These are phyloP conservation scores for Ceratobasidium sp. DNA, from an alignment of 1,284 basidiomycete species.

Conservation along the genomic window DNA sequence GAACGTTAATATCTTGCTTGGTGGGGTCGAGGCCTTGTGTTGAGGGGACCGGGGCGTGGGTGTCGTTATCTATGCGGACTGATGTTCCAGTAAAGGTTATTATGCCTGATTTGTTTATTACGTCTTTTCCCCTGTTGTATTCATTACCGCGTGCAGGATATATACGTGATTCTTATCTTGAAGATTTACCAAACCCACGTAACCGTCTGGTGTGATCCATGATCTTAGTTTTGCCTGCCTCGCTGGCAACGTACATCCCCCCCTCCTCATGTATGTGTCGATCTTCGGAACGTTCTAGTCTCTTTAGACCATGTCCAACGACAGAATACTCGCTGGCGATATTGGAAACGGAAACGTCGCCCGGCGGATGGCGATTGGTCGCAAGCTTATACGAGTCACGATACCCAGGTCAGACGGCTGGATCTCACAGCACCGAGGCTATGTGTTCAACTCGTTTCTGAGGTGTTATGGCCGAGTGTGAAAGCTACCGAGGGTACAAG, in stretches of 20 bases:
- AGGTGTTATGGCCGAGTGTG: slow-evolving; percentile 25
- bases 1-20: slow-evolving; percentile 21
- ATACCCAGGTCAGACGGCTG: background rate
- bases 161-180: slow-evolving; percentile 16
- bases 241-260: slow-evolving; percentile 25
- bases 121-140: background rate
- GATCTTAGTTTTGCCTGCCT: background rate
- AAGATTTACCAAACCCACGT: background rate
- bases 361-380: slow-evolving; percentile 13
- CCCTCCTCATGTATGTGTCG: slow-evolving; percentile 25
- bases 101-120: slow-evolving; percentile 19
- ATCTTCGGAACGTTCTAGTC: slow-evolving; percentile 27
- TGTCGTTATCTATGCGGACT: slow-evolving; percentile 16
- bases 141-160: slow-evolving; percentile 11
- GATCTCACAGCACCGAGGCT: background rate
- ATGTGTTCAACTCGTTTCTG: slow-evolving; percentile 6
- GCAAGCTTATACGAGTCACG: background rate
- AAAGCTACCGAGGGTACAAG: background rate
- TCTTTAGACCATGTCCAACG: background rate
- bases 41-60: slow-evolving; percentile 5
- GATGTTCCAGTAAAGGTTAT: slow-evolving; percentile 18
- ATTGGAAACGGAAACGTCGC: slow-evolving; percentile 14
- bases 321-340: background rate
- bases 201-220: background rate
- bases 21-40: slow-evolving; percentile 28